phyloP scores from a whole-genome alignment of 805 yeast genomes.

The Zygotorulaspora chibaensis region DNA sequence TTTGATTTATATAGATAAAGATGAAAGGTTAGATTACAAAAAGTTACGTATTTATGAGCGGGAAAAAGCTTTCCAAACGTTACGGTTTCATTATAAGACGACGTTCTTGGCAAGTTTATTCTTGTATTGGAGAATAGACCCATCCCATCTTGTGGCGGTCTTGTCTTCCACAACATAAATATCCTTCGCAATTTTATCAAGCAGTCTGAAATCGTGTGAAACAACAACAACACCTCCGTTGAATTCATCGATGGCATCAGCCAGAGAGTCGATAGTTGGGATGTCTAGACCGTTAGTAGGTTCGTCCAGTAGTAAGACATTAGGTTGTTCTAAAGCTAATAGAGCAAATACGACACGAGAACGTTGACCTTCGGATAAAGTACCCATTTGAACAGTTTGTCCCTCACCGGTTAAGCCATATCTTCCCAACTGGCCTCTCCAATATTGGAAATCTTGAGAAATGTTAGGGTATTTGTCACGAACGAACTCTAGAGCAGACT shows the following conservation, averaged over 20 bases:
- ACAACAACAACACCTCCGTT: constrained; percentile 98
- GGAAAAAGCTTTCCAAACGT: neutral
- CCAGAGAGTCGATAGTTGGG: constrained; percentile 95
- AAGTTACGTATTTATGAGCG: neutral
- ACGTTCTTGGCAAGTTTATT: constrained; percentile 88
- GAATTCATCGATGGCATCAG: constrained; percentile 90
- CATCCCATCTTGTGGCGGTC: constrained; percentile 96
- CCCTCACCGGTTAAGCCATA: constrained; percentile 98
- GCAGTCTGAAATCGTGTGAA: constrained; percentile 96
- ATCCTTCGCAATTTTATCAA: constrained; percentile 96
- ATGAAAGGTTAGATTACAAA: constrained; percentile 1
- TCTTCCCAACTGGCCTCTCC: constrained; percentile 97
- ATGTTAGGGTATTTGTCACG: constrained; percentile 86
- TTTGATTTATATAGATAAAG: neutral
- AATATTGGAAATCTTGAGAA: constrained; percentile 97
- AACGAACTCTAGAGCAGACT: constrained; percentile 93
- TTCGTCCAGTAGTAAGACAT: constrained; percentile 92
- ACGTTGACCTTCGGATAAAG: constrained; percentile 98
- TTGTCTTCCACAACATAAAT: constrained; percentile 93
- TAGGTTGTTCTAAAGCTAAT: constrained; percentile 91
- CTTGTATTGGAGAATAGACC: constrained; percentile 86
- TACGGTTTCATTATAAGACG: constrained; percentile 47
- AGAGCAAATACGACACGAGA: constrained; percentile 97
- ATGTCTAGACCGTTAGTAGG: constrained; percentile 99
- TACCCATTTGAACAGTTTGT: constrained; percentile 98